These are phyloP conservation scores for Chamaecrista fasciculata DNA, from an alignment of 306 rosid genomes.

Conservation along the genomic window DNA sequence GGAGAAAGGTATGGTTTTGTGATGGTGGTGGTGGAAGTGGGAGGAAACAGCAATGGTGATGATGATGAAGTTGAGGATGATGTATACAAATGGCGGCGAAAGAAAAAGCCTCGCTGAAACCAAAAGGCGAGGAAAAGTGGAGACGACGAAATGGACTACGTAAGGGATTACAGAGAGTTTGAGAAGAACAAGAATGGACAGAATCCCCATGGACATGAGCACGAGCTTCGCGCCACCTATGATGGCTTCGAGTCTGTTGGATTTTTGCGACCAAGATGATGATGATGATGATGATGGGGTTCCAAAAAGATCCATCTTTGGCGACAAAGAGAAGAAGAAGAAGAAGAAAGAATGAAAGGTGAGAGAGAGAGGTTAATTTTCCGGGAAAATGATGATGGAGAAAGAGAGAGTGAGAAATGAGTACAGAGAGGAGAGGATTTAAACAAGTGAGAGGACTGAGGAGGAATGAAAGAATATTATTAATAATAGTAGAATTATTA, in stretches of 20 bases:
- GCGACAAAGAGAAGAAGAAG: not conserved
- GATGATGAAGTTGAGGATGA: slow-evolving; percentile 76
- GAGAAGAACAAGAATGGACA: slow-evolving; percentile 50
- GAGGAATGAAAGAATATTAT: too few species aligned
- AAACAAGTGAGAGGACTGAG: too few species aligned
- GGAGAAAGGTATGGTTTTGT: slow-evolving; percentile 26
- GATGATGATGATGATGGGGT: slow-evolving; percentile 48
- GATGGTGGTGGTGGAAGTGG: slow-evolving; percentile 29
- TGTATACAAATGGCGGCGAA: slow-evolving; percentile 56
- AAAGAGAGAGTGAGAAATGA: too few species aligned
- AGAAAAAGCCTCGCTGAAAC: slow-evolving; percentile 47
- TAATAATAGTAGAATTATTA: too few species aligned
- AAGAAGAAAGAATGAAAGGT: too few species aligned
- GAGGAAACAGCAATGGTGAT: slow-evolving; percentile 64
- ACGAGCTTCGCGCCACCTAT: slow-evolving; percentile 50
- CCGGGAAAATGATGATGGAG: too few species aligned
- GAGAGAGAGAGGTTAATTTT: too few species aligned
- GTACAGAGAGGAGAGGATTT: too few species aligned
- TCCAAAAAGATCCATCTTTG: slow-evolving; percentile 44
- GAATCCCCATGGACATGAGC: slow-evolving; percentile 51
- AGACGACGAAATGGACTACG: slow-evolving; percentile 41
- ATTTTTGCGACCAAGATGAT: too few species aligned
- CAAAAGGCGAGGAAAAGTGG: slow-evolving; percentile 62
- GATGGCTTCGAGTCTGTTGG: slow-evolving; percentile 46
- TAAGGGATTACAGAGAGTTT: slow-evolving; percentile 63